Evolutionary conservation across 2,329 filamentous ascomycete genomes (phyloP).

Genomic region (Blastomyces gilchristii): DNA sequence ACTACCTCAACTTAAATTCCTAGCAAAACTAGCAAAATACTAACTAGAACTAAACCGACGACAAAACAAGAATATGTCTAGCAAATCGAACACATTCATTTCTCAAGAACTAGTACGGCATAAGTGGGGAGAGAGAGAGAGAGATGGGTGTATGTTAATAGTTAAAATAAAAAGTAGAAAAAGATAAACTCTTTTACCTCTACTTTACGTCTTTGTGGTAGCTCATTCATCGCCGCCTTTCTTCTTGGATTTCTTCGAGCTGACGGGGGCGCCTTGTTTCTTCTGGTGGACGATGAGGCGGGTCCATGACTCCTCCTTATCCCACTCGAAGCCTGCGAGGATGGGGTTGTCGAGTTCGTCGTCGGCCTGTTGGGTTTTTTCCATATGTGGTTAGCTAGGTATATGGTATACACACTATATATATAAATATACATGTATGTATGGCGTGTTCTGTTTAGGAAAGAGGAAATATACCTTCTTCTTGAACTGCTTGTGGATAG

Average conservation of each 20-base stretch:
- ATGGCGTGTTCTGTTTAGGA: background rate
- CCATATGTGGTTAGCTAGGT: slow-evolving; percentile 12
- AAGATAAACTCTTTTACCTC: no score
- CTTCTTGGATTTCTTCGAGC: slow-evolving; percentile 55
- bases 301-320: slow-evolving; percentile 84
- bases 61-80: no score
- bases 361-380: slow-evolving; percentile 53
- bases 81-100: no score
- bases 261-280: slow-evolving; percentile 51
- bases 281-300: slow-evolving; percentile 77
- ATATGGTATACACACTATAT: background rate
- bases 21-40: no score
- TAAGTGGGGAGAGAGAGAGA: no score
- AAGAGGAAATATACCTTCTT: slow-evolving; percentile 62
- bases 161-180: no score
- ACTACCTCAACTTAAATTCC: no score
- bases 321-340: slow-evolving; percentile 93
- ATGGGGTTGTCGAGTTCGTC: slow-evolving; percentile 82
- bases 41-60: no score
- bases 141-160: no score
- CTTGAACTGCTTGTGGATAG: slow-evolving; percentile 92
- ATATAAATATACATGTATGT: background rate
- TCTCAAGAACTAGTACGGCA: no score
- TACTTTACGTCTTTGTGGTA: background rate
- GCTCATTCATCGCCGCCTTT: slow-evolving; percentile 31